Evolutionary conservation across 371 early-diverging fungal species (phyloP).

Genomic region (Furculomyces boomerangus): DNA sequence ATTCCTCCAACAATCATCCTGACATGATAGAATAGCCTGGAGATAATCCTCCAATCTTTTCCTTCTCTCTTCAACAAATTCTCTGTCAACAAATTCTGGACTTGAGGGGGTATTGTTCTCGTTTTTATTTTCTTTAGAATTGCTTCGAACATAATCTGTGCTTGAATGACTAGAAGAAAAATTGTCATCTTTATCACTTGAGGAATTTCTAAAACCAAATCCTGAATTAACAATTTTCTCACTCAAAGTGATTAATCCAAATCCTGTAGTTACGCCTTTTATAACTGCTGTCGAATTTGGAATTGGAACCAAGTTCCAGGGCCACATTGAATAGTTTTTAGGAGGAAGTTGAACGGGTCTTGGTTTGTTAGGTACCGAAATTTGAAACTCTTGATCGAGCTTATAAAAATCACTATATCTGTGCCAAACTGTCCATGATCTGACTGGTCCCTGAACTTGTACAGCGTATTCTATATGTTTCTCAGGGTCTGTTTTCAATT

Average conservation of each 20-base stretch:
- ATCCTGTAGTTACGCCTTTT: background rate
- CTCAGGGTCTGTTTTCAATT: conserved; percentile 40
- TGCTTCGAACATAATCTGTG: background rate
- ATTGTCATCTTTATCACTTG: background rate
- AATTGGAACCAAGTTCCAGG: background rate
- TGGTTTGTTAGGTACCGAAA: conserved; percentile 36
- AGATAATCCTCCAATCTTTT: conserved; percentile 62
- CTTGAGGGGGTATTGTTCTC: conserved; percentile 23
- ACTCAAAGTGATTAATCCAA: background rate
- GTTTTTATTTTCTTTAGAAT: background rate
- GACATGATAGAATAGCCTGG: conserved; percentile 43
- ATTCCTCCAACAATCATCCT: conserved; percentile 61
- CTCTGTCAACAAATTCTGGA: too few relatives aligned
- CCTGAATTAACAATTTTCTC: background rate
- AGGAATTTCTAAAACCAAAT: background rate
- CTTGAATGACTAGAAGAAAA: background rate
- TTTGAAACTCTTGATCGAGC: conserved; percentile 33
- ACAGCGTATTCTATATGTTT: conserved; percentile 51
- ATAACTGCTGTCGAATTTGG: background rate
- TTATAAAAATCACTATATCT: conserved; percentile 70
- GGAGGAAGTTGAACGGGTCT: conserved; percentile 41
- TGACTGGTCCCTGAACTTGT: conserved; percentile 59
- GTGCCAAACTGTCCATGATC: conserved; percentile 74
- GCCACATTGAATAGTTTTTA: conserved; percentile 28
- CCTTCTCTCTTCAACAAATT: conserved; percentile 56